phyloP scores from a whole-genome alignment of 108 stramenopile species.

The Discostella pseudostelligera region DNA sequence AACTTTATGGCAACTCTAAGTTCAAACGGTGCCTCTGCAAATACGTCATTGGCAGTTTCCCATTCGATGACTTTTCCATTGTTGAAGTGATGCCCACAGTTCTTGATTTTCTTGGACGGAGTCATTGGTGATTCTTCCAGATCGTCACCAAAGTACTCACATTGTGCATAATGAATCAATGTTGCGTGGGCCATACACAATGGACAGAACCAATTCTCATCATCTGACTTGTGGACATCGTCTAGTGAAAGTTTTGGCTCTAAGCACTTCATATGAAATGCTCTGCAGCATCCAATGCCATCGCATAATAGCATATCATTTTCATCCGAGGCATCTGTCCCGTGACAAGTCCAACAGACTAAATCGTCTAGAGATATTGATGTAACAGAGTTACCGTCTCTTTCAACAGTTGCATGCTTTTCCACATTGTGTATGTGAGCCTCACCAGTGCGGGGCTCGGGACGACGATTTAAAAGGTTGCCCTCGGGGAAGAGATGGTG shows the following conservation, averaged over 20 bases:
- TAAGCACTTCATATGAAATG: conserved; percentile 82
- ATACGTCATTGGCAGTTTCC: conserved; percentile 69
- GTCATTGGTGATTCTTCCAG: conserved; percentile 22
- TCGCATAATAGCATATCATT: conserved; percentile 67
- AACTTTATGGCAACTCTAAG: conserved; percentile 50
- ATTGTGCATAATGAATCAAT: conserved; percentile 53
- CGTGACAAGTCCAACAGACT: conserved; percentile 67
- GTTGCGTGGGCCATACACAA: conserved; percentile 54
- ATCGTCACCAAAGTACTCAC: conserved; percentile 61
- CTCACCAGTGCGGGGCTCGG: conserved; percentile 47
- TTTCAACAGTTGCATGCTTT: conserved; percentile 7
- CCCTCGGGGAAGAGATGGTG: conserved; percentile 52
- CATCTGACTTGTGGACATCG: conserved; percentile 44
- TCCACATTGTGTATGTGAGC: conserved; percentile 4
- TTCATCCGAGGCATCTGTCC: conserved; percentile 45
- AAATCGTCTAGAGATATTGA: conserved; percentile 66
- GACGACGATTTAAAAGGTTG: conserved; percentile 17
- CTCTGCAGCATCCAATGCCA: conserved; percentile 66
- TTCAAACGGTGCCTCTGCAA: conserved; percentile 71
- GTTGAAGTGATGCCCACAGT: not conserved
- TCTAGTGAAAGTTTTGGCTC: conserved; percentile 52
- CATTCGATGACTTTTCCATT: conserved; percentile 48
- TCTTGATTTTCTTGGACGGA: too few species aligned
- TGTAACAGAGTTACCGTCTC: conserved; percentile 1
- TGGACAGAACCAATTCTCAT: conserved; percentile 87